Evolutionary conservation across 192 early-diverging fungal species (phyloP).

Genomic region (Podila epigama): DNA sequence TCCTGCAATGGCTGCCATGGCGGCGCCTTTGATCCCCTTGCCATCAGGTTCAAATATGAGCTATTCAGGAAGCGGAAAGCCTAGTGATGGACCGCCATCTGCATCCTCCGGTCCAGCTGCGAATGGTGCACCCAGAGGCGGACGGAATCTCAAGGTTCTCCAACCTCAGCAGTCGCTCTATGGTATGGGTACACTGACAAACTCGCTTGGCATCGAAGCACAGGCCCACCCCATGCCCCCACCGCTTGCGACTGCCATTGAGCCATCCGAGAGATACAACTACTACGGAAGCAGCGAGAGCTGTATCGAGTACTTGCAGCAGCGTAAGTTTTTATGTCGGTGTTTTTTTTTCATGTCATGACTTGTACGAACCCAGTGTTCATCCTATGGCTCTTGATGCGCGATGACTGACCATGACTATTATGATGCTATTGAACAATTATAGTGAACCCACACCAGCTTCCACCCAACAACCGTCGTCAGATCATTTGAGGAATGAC

Average conservation of each 20-base stretch:
- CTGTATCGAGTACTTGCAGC: conserved; percentile 21
- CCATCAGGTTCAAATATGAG: conserved; percentile 4
- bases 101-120: not conserved
- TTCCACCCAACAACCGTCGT: conserved; percentile 33
- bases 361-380: not conserved
- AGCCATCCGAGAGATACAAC: not conserved
- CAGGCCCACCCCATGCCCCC: conserved; percentile 20
- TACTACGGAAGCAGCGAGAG: conserved; percentile 10
- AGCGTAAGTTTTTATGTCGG: conserved; percentile 24
- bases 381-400: not conserved
- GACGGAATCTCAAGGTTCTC: conserved; percentile 16
- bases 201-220: conserved; percentile 37
- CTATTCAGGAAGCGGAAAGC: conserved; percentile 2
- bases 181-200: conserved; percentile 35
- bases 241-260: not conserved
- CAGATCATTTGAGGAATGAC: conserved; percentile 9
- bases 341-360: not conserved
- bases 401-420: too few relatives aligned
- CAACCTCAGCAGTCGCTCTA: conserved; percentile 33
- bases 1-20: too few relatives aligned
- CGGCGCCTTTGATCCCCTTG: conserved; percentile 6
- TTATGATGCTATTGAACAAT: not conserved
- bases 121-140: not conserved
- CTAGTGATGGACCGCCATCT: not conserved
- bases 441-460: conserved; percentile 30